A percentile compares a stretch with the other conserved stretches of the same genome.
Conservation (phyloP, 352 stramenopile species). For the Phytophthora litchii region DNA sequence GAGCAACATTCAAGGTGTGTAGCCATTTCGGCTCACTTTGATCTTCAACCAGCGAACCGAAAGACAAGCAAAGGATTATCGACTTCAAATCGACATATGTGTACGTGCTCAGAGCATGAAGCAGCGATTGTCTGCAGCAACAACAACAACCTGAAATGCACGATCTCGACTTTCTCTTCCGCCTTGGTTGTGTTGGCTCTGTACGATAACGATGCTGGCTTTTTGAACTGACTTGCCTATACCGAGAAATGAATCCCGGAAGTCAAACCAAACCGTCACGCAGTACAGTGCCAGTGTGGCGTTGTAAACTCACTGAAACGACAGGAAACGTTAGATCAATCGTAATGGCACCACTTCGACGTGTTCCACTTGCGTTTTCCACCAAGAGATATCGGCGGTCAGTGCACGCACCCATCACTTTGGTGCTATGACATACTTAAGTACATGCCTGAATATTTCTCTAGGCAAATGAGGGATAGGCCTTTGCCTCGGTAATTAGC, state of each 20-base stretch:
- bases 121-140: constrained; percentile 7
- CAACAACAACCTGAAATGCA: constrained; percentile 14
- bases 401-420: too few species aligned
- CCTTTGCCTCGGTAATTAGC: constrained; percentile 4
- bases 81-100: constrained; percentile 27
- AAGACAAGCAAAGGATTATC: constrained; percentile 1
- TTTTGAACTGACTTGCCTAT: constrained; percentile 33
- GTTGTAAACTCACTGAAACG: constrained; percentile 21
- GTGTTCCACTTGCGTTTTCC: neutral
- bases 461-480: constrained; percentile 20
- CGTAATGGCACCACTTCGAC: neutral
- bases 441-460: constrained; percentile 2
- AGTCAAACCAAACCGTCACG: constrained; percentile 19
- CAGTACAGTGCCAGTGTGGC: constrained; percentile 11
- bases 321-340: constrained; percentile 5
- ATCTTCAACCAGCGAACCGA: constrained; percentile 6
- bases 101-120: constrained; percentile 29
- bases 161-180: constrained; percentile 17
- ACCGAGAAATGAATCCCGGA: constrained; percentile 17
- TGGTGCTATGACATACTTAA: too few species aligned
- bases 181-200: constrained; percentile 15
- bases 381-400: too few species aligned
- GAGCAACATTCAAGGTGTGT: constrained; percentile 2
- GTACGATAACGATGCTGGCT: constrained; percentile 6
- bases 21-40: constrained; percentile 11